phyloP scores from a whole-genome alignment of 192 early-diverging fungal genomes.

The Backusella liffmaniae region DNA sequence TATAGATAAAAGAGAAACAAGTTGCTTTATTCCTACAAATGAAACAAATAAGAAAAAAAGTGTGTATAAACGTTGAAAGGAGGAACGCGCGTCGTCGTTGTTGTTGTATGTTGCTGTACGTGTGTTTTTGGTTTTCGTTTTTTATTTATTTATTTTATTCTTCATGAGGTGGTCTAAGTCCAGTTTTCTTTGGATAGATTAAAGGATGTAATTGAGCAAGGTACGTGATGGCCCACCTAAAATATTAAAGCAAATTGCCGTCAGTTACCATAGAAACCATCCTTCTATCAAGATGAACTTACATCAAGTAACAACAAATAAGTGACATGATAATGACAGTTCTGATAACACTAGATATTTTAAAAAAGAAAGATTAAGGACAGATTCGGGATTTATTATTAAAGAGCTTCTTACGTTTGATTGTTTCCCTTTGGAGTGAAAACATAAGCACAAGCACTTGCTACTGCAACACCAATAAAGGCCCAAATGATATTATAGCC shows the following conservation, averaged over 20 bases:
- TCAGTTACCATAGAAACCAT: neutral
- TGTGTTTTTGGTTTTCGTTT: neutral
- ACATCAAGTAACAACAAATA: conserved; percentile 61
- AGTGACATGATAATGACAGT: conserved; percentile 59
- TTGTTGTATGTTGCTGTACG: neutral
- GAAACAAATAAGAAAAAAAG: neutral
- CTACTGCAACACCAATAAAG: conserved; percentile 43
- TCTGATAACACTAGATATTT: conserved; percentile 47
- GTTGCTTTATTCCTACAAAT: neutral
- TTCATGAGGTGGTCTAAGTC: conserved; percentile 47
- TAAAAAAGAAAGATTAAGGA: neutral
- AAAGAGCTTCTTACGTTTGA: conserved; percentile 51
- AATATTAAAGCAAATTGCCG: neutral
- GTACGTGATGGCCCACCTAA: conserved; percentile 89
- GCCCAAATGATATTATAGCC: conserved; percentile 56
- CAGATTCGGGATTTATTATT: neutral
- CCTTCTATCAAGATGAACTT: conserved; percentile 29
- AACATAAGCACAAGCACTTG: conserved; percentile 49
- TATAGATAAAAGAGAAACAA: neutral
- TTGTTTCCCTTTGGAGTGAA: conserved; percentile 55
- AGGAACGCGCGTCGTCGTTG: neutral
- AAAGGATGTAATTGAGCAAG: conserved; percentile 86
- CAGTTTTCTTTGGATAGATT: conserved; percentile 69
- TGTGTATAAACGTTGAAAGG: neutral
- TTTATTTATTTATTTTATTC: neutral